Conservation (phyloP, 2,329 filamentous ascomycete species). For the Beauveria medogensis region DNA sequence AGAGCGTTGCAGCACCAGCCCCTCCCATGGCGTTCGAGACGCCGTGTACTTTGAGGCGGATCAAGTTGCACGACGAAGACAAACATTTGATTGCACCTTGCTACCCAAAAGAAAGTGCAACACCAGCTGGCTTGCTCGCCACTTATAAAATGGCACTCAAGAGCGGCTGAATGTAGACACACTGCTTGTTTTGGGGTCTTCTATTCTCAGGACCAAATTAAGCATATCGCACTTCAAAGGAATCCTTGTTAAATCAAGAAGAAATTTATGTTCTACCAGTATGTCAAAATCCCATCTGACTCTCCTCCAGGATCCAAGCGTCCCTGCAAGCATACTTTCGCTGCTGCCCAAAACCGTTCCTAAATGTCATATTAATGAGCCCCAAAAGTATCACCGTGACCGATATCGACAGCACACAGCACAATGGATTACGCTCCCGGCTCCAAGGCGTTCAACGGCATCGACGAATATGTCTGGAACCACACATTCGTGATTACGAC, state of each 20-base stretch:
- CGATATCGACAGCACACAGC: not conserved
- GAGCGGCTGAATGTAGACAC: not conserved
- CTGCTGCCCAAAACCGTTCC: not conserved
- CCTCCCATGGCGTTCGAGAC: not conserved
- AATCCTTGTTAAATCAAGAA: not conserved
- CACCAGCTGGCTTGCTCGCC: not conserved
- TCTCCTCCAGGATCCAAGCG: not conserved
- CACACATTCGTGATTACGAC: slow-evolving; percentile 1
- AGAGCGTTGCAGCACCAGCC: not conserved
- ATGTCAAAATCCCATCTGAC: not conserved
- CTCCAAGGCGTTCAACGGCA: not conserved
- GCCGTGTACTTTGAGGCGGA: not conserved
- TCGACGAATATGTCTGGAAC: slow-evolving; percentile 5
- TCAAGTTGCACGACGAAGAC: not conserved
- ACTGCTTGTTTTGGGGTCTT: not conserved
- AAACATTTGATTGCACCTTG: not conserved
- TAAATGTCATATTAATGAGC: not conserved
- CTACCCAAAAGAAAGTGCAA: not conserved
- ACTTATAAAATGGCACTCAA: not conserved
- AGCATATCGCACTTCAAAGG: not conserved
- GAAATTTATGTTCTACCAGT: not conserved
- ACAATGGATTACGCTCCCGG: not conserved
- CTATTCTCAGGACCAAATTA: not conserved
- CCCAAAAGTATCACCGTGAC: not conserved
- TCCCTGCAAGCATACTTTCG: not conserved